Conservation (phyloP, 1,284 basidiomycete genomes). For the Boletus holoroseus region DNA sequence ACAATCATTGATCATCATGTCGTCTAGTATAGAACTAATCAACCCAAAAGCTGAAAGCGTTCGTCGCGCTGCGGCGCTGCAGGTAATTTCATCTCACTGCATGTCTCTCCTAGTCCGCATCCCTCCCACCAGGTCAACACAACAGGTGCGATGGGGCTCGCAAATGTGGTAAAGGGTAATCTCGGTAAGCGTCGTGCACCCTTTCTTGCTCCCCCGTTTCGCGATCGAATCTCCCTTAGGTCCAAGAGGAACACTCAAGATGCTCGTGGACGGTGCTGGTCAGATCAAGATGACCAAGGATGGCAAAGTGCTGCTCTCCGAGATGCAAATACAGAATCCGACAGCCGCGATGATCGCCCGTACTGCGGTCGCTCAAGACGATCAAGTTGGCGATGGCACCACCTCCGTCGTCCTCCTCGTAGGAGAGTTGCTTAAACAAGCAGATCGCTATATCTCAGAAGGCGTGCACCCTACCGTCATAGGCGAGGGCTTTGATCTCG, state of each 20-base stretch:
- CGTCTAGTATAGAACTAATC: slow-evolving; percentile 85
- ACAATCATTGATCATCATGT: slow-evolving; percentile 44
- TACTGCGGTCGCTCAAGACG: slow-evolving; percentile 97
- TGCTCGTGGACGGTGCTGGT: slow-evolving; percentile 99
- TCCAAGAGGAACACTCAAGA: slow-evolving; percentile 94
- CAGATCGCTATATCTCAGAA: slow-evolving; percentile 96
- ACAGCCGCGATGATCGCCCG: slow-evolving; percentile 99
- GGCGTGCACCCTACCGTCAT: slow-evolving; percentile 98
- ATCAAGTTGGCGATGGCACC: slow-evolving; percentile 98
- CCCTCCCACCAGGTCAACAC: slow-evolving; percentile 65
- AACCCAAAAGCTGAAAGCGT: slow-evolving; percentile 97
- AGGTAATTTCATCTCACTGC: slow-evolving; percentile 52
- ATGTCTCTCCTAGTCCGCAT: slow-evolving; percentile 17
- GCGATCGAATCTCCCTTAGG: slow-evolving; percentile 46
- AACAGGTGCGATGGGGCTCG: slow-evolving; percentile 94
- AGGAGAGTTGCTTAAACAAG: slow-evolving; percentile 96
- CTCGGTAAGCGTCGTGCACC: slow-evolving; percentile 56
- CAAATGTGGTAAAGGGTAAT: slow-evolving; percentile 96
- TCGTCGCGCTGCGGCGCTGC: slow-evolving; percentile 84
- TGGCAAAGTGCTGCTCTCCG: slow-evolving; percentile 95
- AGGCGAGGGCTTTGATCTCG: slow-evolving; percentile 92
- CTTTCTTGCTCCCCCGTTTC: slow-evolving; percentile 16
- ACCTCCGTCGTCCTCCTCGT: slow-evolving; percentile 97
- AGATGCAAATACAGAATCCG: slow-evolving; percentile 99
- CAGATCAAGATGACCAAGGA: slow-evolving; percentile 99